phyloP scores from a whole-genome alignment of 148 eudicot genomes.

The Amaranthus hypochondriacus region DNA sequence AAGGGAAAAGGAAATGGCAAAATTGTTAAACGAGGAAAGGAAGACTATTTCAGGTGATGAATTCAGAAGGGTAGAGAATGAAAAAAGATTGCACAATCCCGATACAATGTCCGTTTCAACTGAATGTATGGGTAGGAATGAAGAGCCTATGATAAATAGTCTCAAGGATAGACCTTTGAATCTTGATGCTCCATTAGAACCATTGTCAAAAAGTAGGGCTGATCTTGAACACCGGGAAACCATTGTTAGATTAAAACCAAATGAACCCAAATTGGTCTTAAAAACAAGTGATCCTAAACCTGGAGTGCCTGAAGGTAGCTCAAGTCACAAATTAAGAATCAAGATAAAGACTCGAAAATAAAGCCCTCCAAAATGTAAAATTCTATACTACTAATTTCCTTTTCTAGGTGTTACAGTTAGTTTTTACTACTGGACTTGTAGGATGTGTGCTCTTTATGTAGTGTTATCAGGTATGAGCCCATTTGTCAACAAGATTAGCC shows the following conservation, averaged over 20 bases:
- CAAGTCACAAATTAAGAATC: conserved; percentile 63
- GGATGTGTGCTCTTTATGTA: no score
- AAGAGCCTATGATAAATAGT: conserved; percentile 11
- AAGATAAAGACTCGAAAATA: conserved; percentile 54
- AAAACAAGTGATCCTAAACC: conserved; percentile 28
- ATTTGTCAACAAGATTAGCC: no score
- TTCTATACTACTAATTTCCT: no score
- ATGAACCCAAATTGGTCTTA: conserved; percentile 28
- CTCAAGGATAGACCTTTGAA: neutral
- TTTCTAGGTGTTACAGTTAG: no score
- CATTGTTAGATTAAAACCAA: conserved; percentile 21
- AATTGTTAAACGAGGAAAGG: conserved; percentile 28
- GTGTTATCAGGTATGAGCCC: no score
- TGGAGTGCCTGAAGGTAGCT: conserved; percentile 34
- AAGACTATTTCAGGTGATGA: conserved; percentile 5
- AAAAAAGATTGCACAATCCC: neutral
- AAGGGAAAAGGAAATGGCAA: conserved; percentile 65
- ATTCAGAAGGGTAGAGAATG: neutral
- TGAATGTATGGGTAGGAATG: conserved; percentile 19
- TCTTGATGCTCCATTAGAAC: conserved; percentile 15
- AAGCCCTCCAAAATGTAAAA: neutral
- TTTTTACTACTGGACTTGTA: no score
- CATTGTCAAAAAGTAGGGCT: conserved; percentile 4
- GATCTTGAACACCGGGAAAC: conserved; percentile 11
- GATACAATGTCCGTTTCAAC: conserved; percentile 12